Evolutionary conservation across 768 basidiomycete genomes (phyloP).

Genomic region (Paxillus involutus): DNA sequence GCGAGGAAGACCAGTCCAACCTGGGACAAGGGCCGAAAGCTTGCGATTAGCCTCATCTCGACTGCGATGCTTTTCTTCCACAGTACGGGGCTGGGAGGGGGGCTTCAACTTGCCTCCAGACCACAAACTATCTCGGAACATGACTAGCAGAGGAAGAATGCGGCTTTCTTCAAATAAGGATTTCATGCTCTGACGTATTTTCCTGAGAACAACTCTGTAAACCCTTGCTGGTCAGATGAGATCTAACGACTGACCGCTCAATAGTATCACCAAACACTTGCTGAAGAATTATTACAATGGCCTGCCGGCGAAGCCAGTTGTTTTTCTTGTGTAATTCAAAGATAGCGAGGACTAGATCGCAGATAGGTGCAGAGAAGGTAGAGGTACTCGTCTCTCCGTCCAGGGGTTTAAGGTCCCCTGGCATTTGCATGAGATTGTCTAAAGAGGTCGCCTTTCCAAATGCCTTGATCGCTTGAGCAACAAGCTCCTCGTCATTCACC

Average conservation of each 20-base stretch:
- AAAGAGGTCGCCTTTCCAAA: slow-evolving; percentile 66
- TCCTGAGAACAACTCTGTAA: slow-evolving; percentile 47
- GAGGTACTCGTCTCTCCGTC: slow-evolving; percentile 89
- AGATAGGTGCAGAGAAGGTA: slow-evolving; percentile 90
- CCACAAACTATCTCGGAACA: slow-evolving; percentile 80
- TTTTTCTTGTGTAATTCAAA: slow-evolving; percentile 96
- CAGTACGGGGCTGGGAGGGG: slow-evolving; percentile 61
- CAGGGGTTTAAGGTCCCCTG: slow-evolving; percentile 76
- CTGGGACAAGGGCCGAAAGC: slow-evolving; percentile 88
- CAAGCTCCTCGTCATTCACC: slow-evolving; percentile 80
- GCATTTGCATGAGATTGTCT: slow-evolving; percentile 68
- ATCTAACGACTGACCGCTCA: slow-evolving; percentile 64
- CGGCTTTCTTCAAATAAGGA: slow-evolving; percentile 66
- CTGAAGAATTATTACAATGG: slow-evolving; percentile 94
- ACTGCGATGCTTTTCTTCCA: slow-evolving; percentile 78
- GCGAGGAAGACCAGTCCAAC: slow-evolving; percentile 38
- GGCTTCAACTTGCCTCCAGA: slow-evolving; percentile 76
- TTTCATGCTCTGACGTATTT: slow-evolving; percentile 80
- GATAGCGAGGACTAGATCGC: slow-evolving; percentile 87
- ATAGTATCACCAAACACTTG: slow-evolving; percentile 95
- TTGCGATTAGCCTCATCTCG: slow-evolving; percentile 88
- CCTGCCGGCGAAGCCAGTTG: slow-evolving; percentile 94
- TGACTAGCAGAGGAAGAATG: slow-evolving; percentile 61
- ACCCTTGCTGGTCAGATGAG: neutral
- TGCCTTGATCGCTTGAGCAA: slow-evolving; percentile 74